Evolutionary conservation across 805 yeast species (phyloP), one percentile per base, ranked within the genome.

Genomic region (Schwanniomyces pseudopolymorphus): DNA sequence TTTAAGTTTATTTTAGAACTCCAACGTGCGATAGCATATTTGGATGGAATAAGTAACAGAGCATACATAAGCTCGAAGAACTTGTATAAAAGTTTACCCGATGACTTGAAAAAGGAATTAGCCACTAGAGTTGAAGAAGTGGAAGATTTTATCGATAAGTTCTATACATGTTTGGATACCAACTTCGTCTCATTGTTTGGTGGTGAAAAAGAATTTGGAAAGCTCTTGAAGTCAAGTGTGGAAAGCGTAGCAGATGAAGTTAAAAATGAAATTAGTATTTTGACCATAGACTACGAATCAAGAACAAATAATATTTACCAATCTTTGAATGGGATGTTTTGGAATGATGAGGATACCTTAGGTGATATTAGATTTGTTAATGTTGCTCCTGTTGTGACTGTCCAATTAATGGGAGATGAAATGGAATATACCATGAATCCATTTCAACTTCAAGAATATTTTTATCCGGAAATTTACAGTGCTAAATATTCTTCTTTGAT

Each of bases 401-500:
- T 68, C 19, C 66, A 60, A 41, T 52, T 69, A 4, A 44, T 48
- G 13, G 60, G 61, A 6, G 74, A 70, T 43, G 62, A 60, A 6
- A 58, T 51, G 36, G 53, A 49, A 13, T 41, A 48, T 16, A 14
- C 33, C 33, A 25, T 35, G 22, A 47, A 46, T 31, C 61, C 69
- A 5, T 58, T 69, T 42, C 43, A 52, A 14, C 42, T 69, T n/a
- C 52, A 57, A 20, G 74, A 70, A 39, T 42, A 41, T 7, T 56
- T 70, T 19, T 68, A 67, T 42, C 77, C 75, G 2, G 70, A 64
- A 27, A 51, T 72, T 6, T 72, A 65, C 53, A 51, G 61, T 31
- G 51, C 57, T 26, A 52, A 53, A 31, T 58, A 58, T 28, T 39
- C 59, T n/a, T 45, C 45, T 5, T 43, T 61, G 3, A 50, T 63